These are phyloP conservation scores for Xylaria cubensis DNA, from an alignment of 495 filamentous ascomycete species.

Conservation along the genomic window DNA sequence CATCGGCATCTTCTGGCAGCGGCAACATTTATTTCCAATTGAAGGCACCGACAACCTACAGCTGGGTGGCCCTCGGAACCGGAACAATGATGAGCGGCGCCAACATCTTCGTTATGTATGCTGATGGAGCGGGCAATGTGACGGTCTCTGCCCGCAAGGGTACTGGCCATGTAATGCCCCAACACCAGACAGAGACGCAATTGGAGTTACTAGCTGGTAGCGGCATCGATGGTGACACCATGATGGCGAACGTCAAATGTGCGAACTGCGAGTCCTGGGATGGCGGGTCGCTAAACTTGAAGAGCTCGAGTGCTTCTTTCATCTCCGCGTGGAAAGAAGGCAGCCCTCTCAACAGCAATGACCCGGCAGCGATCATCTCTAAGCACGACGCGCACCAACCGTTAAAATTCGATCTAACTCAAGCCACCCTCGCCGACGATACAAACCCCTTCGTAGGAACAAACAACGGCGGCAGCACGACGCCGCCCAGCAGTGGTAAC, in stretches of 20 bases:
- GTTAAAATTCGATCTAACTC: conserved; percentile 64
- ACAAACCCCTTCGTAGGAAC: conserved; percentile 65
- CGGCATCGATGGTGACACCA: conserved; percentile 57
- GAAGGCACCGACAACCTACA: conserved; percentile 60
- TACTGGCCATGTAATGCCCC: conserved; percentile 59
- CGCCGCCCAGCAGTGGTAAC: background rate
- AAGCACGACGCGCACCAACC: conserved; percentile 63
- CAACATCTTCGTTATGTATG: conserved; percentile 74
- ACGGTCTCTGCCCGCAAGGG: conserved; percentile 70
- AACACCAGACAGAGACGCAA: conserved; percentile 54
- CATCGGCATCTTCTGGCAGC: conserved; percentile 44
- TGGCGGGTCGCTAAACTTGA: conserved; percentile 64
- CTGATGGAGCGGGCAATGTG: conserved; percentile 63
- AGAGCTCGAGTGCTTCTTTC: conserved; percentile 59
- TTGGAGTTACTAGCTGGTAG: conserved; percentile 67
- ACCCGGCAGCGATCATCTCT: conserved; percentile 53
- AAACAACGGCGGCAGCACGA: conserved; percentile 21
- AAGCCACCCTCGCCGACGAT: conserved; percentile 59
- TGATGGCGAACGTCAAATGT: conserved; percentile 68
- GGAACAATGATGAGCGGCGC: conserved; percentile 66
- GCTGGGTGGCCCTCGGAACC: conserved; percentile 73
- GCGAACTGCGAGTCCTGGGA: conserved; percentile 56
- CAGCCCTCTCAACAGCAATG: conserved; percentile 60
- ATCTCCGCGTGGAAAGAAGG: conserved; percentile 72
- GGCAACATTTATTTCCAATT: conserved; percentile 73